Percentiles rank a stretch among this genome's conserved stretches.
Conservation (phyloP, 2,329 filamentous ascomycete species). For the Fusarium sp. region DNA sequence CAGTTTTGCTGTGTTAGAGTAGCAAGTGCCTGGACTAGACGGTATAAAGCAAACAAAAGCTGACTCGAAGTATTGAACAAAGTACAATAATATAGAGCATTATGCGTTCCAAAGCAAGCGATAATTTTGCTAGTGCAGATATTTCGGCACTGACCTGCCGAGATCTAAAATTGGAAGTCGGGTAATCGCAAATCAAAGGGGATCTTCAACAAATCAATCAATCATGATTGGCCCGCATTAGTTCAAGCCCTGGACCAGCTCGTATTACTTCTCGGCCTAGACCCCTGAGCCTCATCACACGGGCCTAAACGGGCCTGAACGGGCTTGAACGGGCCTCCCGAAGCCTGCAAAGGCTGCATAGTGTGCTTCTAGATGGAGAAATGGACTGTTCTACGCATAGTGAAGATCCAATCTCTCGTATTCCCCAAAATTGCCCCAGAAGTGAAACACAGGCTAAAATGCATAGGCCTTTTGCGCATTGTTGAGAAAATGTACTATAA, state of each 20-base stretch:
- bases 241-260: background rate
- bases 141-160: slow-evolving; percentile 10
- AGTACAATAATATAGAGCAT: background rate
- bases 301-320: background rate
- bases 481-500: background rate
- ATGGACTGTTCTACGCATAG: background rate
- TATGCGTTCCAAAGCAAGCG: background rate
- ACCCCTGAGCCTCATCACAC: background rate
- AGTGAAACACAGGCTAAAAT: slow-evolving; percentile 7
- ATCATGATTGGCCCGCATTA: background rate
- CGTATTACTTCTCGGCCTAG: background rate
- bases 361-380: background rate
- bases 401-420: slow-evolving; percentile 12
- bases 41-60: background rate
- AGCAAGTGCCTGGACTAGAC: background rate
- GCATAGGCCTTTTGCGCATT: background rate
- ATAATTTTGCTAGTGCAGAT: background rate
- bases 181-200: slow-evolving; percentile 6
- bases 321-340: too few relatives aligned
- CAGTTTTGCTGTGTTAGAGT: background rate
- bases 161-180: slow-evolving; percentile 20
- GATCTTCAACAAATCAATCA: slow-evolving; percentile 1
- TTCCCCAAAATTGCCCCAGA: slow-evolving; percentile 6
- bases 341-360: too few relatives aligned
- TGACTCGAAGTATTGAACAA: background rate